Base-by-base conservation (phyloP, 2,329 filamentous ascomycete species). In the Aspergillus clavatus region DNA sequence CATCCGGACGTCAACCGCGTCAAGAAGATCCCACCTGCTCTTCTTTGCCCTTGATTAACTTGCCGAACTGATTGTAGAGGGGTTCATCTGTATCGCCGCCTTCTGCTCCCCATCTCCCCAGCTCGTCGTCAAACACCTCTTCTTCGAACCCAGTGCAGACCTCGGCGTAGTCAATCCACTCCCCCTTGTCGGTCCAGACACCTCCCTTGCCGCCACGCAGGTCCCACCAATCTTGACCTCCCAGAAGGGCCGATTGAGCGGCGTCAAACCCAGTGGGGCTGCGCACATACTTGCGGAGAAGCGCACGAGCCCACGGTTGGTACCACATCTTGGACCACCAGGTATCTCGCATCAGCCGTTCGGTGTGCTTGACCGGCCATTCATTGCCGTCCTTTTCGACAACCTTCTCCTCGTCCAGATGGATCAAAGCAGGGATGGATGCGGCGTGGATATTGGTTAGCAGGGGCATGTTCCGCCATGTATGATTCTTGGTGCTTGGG, bases 281-380 rank as follows among this genome's bases (percentile, higher is more conserved):
- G 42, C 74, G 73, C 50, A 76, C 66, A 52, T 73, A 72, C 47
- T 69, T 71, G 37, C 74, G 72, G 4, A 79, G 61, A 7, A 80
- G 62, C 2, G 74, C 75, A 26, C 75, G 73, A 8, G 66, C 65
- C 60, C 72, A 69, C 2, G 65, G 63, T 4, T 70, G 62, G 54
- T 69, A 78, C 76, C 76, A 79, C 57, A 78, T 68, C 12, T 64
- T 61, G 4, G 61, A 52, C 73, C 74, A 79, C 56, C 62, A 70
- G 7, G 39, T 37, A 35, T 63, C 57, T 23, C 60, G 59, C 10
- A n/a, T 21, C 16, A 35, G 18, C 18, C 31, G 31, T 35, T 35
- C 31, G 10, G 31, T 4, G 8, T 35, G 31, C 31, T 35, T 35
- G 14, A 35, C 31, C 16, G 31, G 31, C 31, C 31, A 35, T 5